Evolutionary conservation across 257 asterid genomes (phyloP).

Genomic region (Coffea eugenioides): DNA sequence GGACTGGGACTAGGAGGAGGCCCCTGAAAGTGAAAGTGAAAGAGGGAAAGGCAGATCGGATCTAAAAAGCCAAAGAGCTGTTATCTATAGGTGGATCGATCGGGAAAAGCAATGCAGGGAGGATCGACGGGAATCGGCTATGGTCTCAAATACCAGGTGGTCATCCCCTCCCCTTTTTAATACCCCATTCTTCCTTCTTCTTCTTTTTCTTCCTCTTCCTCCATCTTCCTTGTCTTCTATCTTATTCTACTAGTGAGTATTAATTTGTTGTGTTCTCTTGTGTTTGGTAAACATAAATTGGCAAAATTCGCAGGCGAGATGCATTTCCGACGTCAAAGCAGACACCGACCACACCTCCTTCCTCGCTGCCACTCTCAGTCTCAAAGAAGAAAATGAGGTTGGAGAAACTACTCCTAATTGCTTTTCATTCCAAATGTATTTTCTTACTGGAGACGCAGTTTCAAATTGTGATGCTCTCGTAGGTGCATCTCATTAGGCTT

Average conservation of each 20-base stretch:
- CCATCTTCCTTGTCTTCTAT: not conserved
- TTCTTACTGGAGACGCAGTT: not conserved
- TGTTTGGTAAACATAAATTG: slow-evolving; percentile 4
- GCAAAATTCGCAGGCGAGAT: slow-evolving; percentile 60
- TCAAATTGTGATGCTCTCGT: slow-evolving; percentile 14
- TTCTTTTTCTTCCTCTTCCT: not conserved
- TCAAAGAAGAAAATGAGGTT: slow-evolving; percentile 98
- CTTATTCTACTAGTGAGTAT: slow-evolving; percentile 1
- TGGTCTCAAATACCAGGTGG: slow-evolving; percentile 94
- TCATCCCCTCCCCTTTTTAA: not conserved
- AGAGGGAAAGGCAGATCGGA: not conserved
- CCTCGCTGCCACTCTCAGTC: slow-evolving; percentile 87
- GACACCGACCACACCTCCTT: slow-evolving; percentile 96
- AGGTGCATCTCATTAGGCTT: slow-evolving; percentile 94
- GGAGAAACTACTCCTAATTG: too few species aligned
- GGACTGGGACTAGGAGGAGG: too few species aligned
- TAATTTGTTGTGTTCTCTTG: not conserved
- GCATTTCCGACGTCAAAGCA: slow-evolving; percentile 96
- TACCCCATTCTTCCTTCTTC: too few species aligned
- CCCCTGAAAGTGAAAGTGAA: not conserved
- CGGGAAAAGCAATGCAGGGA: slow-evolving; percentile 58
- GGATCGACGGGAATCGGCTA: slow-evolving; percentile 88
- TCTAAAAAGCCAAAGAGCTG: not conserved
- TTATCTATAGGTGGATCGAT: not conserved
- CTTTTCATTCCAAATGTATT: not conserved